Conservation (phyloP, 768 basidiomycete genomes). For the Amanita pseudoporphyria region DNA sequence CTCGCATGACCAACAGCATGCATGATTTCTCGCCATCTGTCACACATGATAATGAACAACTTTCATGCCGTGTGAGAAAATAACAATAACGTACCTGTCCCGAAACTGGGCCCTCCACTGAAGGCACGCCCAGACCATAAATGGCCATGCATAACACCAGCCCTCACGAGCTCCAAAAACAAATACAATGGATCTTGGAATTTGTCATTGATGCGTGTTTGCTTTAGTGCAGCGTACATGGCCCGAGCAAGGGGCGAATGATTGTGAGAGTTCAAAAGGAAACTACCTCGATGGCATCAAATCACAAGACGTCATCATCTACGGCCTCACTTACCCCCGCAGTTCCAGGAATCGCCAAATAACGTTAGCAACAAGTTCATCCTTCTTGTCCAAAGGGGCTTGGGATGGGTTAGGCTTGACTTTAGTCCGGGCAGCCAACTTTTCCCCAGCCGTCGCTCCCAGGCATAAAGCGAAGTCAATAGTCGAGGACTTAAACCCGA, state of each 20-base stretch:
- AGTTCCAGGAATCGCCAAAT: conserved; percentile 98
- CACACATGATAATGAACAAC: not conserved
- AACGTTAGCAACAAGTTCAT: conserved; percentile 96
- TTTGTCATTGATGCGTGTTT: conserved; percentile 86
- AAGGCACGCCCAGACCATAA: conserved; percentile 82
- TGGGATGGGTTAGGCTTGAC: conserved; percentile 37
- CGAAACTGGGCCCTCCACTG: conserved; percentile 94
- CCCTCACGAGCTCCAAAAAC: conserved; percentile 90
- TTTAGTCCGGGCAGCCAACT: conserved; percentile 75
- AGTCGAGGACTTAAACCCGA: conserved; percentile 68
- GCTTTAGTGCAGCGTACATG: conserved; percentile 74
- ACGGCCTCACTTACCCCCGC: conserved; percentile 59
- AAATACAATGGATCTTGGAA: conserved; percentile 96
- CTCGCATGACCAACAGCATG: conserved; percentile 95
- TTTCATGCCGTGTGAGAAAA: not conserved
- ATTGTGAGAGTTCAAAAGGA: conserved; percentile 79
- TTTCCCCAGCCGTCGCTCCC: conserved; percentile 79
- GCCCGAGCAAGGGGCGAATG: conserved; percentile 89
- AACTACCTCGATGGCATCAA: conserved; percentile 36
- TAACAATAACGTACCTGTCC: conserved; percentile 65
- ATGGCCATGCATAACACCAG: conserved; percentile 95
- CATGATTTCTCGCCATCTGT: conserved; percentile 88
- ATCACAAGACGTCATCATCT: not conserved
- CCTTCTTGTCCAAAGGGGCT: conserved; percentile 84
- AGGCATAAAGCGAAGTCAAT: conserved; percentile 94